phyloP scores from a whole-genome alignment of 2,329 filamentous ascomycete species.

The Anisogramma anomala region DNA sequence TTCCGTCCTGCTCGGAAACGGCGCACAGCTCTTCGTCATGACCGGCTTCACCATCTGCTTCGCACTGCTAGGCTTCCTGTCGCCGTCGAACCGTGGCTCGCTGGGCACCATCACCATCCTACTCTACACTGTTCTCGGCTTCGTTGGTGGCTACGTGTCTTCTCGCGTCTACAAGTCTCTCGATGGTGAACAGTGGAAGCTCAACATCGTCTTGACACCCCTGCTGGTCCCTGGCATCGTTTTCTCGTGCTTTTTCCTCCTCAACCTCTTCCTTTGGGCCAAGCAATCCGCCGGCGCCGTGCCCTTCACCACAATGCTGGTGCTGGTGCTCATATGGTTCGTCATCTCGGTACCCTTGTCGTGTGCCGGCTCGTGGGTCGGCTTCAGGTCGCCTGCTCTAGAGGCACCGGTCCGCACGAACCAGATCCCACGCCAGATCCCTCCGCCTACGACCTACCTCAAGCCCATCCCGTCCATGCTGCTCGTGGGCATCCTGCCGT shows the following conservation, averaged over 20 bases:
- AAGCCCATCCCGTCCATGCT: constrained; percentile 82
- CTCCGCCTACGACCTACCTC: constrained; percentile 71
- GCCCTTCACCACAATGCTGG: constrained; percentile 92
- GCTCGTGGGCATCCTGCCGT: constrained; percentile 82
- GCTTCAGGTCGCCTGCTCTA: constrained; percentile 64
- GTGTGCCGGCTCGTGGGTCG: constrained; percentile 81
- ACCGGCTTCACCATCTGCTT: constrained; percentile 88
- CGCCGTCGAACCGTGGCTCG: constrained; percentile 88
- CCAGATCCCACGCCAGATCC: constrained; percentile 95
- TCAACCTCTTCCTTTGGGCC: constrained; percentile 94
- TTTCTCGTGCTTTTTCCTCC: constrained; percentile 79
- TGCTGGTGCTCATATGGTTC: constrained; percentile 92
- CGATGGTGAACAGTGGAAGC: constrained; percentile 85
- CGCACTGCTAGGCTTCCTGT: constrained; percentile 86
- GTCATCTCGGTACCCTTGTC: constrained; percentile 88
- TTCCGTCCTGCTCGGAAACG: constrained; percentile 81
- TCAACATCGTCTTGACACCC: constrained; percentile 82
- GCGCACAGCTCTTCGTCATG: constrained; percentile 96
- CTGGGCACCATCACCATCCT: constrained; percentile 88
- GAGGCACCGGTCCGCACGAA: constrained; percentile 84
- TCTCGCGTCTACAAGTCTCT: constrained; percentile 90
- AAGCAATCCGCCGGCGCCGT: constrained; percentile 87
- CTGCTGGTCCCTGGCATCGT: constrained; percentile 75
- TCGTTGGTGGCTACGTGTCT: constrained; percentile 82
- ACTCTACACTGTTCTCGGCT: constrained; percentile 85